Evolutionary conservation across 1,284 basidiomycete genomes (phyloP), one percentile per base, ranked within the genome.

Genomic region (Moesziomyces sp.): DNA sequence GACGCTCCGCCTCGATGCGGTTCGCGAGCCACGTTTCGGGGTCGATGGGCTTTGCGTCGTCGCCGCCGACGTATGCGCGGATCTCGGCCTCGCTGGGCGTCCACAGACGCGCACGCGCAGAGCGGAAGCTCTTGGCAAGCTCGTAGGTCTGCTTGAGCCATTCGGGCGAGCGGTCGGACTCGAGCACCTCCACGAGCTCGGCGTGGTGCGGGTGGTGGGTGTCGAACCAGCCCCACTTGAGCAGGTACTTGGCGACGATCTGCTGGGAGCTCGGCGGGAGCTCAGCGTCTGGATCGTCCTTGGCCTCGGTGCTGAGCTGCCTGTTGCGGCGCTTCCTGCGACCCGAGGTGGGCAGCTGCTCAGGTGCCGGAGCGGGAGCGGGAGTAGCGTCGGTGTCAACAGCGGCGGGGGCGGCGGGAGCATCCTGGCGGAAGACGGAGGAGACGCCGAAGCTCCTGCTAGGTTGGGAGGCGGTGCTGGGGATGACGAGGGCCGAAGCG

Each of bases 71-170:
- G 38, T 55, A 40, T 4, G 49, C 40, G 44, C 46, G 55, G 19
- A 64, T 52, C 14, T 70, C 58, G 19, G 52, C 45, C 21, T 46
- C 11, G 6, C 52, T 60, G 19, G 69, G 74, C 0, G 46, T 28
- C 76, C 76, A 78, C n/a, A 70, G 70, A 19, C 74, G 62, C 18
- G 69, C 48, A 24, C 76, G 64, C 14, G 74, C 76, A 3, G 70
- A 60, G 18, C 76, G 61, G 63, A 68, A 78, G 34, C 49, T 38
- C 43, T 63, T 69, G 19, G 52, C 75, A 18, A 48, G 43, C 16
- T 67, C 61, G 58, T 58, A 77, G 10, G 19, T 42, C 7, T 23
- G 13, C 16, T 42, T 38, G 38, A 77, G 26, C 66, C 62, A 73
- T 7, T 53, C 45, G 18, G 61, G 72, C 21, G 52, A 55, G 4